These are phyloP conservation scores for Blastosporella zonata DNA, from an alignment of 1,284 basidiomycete genomes.

Conservation along the genomic window DNA sequence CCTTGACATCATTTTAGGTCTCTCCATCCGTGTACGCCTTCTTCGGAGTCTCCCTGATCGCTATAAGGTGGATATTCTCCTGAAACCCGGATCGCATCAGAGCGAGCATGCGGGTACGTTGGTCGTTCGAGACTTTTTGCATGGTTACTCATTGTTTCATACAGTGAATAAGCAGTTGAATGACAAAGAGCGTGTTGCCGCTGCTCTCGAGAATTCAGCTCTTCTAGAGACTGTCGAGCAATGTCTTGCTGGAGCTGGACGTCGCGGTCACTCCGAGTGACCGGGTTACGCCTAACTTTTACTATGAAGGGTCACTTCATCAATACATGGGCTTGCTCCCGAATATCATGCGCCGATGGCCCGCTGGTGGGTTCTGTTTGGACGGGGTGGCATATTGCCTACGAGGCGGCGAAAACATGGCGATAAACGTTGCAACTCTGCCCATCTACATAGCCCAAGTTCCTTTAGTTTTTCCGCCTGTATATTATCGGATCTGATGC, in stretches of 20 bases:
- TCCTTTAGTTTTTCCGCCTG: too few species aligned
- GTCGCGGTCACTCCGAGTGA: slow-evolving; percentile 19
- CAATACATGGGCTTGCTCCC: too few species aligned
- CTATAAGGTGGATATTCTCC: slow-evolving; percentile 93
- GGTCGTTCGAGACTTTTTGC: not conserved
- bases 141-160: not conserved
- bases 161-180: slow-evolving; percentile 99
- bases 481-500: too few species aligned
- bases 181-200: slow-evolving; percentile 97
- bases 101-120: slow-evolving; percentile 80
- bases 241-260: slow-evolving; percentile 52
- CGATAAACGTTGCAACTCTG: too few species aligned
- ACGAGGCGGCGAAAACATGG: too few species aligned
- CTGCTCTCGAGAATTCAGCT: slow-evolving; percentile 90
- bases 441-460: too few species aligned
- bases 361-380: too few species aligned
- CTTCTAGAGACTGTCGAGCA: slow-evolving; percentile 88
- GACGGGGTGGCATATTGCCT: too few species aligned
- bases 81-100: slow-evolving; percentile 95
- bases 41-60: slow-evolving; percentile 87
- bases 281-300: slow-evolving; percentile 12
- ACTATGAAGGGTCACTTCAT: not conserved
- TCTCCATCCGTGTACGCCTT: slow-evolving; percentile 90
- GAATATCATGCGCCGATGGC: too few species aligned
- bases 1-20: slow-evolving; percentile 47